A percentile compares a stretch with the other conserved stretches of the same genome.
These are phyloP conservation scores for Fusarium anguioides DNA, from an alignment of 2,329 filamentous ascomycete species.

Conservation along the genomic window DNA sequence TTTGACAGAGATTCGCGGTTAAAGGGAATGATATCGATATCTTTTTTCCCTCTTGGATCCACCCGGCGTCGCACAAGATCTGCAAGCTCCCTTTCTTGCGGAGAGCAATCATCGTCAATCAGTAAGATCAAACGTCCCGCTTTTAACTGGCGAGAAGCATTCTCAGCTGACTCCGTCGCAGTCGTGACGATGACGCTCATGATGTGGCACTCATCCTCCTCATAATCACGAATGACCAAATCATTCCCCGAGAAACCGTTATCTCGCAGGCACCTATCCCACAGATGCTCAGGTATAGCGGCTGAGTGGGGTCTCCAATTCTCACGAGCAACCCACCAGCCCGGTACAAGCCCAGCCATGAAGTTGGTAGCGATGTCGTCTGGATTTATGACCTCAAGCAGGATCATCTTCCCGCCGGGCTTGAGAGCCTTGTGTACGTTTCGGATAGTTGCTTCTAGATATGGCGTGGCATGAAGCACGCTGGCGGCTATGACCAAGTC, in stretches of 20 bases:
- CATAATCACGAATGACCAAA: not conserved
- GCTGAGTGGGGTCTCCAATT: not conserved
- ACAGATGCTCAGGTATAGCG: not conserved
- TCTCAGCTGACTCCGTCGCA: accelerated
- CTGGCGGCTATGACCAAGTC: conserved; percentile 46
- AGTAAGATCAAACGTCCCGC: not conserved
- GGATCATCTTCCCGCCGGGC: conserved; percentile 44
- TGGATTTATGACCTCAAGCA: conserved; percentile 38
- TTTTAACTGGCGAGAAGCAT: accelerated
- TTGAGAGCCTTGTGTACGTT: conserved; percentile 41
- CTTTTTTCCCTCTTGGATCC: accelerated
- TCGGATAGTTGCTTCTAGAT: conserved; percentile 38
- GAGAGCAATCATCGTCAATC: accelerated
- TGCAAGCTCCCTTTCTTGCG: not conserved
- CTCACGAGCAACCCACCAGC: conserved; percentile 50
- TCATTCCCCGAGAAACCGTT: conserved; percentile 10
- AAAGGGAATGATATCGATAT: accelerated
- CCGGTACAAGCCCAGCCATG: conserved; percentile 43
- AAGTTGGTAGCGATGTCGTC: conserved; percentile 23
- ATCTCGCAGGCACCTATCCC: not conserved
- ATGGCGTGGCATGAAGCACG: conserved; percentile 47
- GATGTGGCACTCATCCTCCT: not conserved
- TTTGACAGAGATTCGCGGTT: accelerated
- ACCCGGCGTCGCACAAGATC: accelerated
- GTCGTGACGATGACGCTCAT: not conserved